Base-by-base conservation (phyloP, 257 asterid species). In the Sherardia arvensis region DNA sequence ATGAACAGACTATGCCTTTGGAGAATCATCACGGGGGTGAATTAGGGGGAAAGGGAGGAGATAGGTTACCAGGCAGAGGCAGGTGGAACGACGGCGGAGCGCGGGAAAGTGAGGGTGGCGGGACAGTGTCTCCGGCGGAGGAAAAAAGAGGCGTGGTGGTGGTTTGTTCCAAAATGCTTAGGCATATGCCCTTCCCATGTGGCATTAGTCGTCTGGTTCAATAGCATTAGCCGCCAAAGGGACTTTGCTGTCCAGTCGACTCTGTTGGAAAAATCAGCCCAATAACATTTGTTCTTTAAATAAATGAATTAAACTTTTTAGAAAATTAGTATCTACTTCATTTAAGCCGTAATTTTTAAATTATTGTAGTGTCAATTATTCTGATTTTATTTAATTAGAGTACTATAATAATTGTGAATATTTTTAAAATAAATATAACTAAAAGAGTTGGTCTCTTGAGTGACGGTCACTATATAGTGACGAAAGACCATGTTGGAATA, bases 111-210 rank as follows among this genome's bases (percentile, higher is more conserved):
- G 54, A 10, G 7, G 56, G 23, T 48, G 18, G 11, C 1, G 53
- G 36, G 58, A 17, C 3, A 53, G 62, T 23, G 66, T 29, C 54
- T 25, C 55, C 23, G 56, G 67, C 11, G 62, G 45, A 33, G 47
- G n/a, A 59, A 56, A 27, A 15, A 47, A 27, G 12, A 26, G 28
- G 38, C 17, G 26, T 20, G 33, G 20, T 6, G 54, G 25, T n/a
- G 45, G 22, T 21, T 12, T 14, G 7, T 43, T 43, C 29, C 9
- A 53, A 40, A 58, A 45, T 61, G 17, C 51, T 4, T 25, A 1
- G 45, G 59, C 0, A 67, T 58, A 67, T 28, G 34, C 66, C n/a
- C n/a, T 29, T 20, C 14, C 59, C 66, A 59, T 27, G 71, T 28
- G 65, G 65, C 30, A 10, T n/a, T 28, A 8, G n/a, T 7, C 33